Percentiles rank a stretch among this genome's conserved stretches.
Evolutionary conservation across 2,329 filamentous ascomycete species (phyloP).

Genomic region (Macrophomina tecta): DNA sequence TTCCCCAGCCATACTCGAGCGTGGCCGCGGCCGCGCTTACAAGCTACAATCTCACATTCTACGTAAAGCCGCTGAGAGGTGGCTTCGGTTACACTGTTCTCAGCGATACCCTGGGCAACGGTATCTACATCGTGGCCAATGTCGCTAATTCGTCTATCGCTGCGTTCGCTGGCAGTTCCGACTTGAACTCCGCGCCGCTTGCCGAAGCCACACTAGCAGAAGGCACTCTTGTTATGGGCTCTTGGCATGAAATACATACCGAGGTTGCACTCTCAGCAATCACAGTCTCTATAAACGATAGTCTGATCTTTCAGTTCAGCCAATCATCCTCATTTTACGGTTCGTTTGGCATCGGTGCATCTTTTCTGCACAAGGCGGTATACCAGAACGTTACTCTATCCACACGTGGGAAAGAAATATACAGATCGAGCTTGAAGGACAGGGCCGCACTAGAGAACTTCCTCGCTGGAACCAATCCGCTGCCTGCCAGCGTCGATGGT

Average conservation of each 20-base stretch:
- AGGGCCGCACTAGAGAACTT: constrained; percentile 41
- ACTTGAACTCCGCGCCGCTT: neutral
- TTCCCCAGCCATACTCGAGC: constrained; percentile 34
- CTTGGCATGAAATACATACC: neutral
- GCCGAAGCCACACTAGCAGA: neutral
- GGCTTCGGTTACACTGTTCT: constrained; percentile 42
- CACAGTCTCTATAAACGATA: constrained; percentile 29
- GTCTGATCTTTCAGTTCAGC: constrained; percentile 34
- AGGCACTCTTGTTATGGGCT: neutral
- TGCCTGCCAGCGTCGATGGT: constrained; percentile 43
- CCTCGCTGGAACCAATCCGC: constrained; percentile 44
- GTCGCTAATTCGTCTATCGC: constrained; percentile 31
- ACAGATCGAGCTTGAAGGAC: constrained; percentile 34
- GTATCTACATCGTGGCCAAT: constrained; percentile 28
- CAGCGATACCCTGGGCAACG: constrained; percentile 39
- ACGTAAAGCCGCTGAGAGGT: constrained; percentile 37
- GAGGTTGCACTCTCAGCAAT: neutral
- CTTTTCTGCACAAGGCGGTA: constrained; percentile 38
- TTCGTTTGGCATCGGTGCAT: constrained; percentile 43
- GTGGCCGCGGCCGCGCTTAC: constrained; percentile 32
- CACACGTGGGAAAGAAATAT: constrained; percentile 34
- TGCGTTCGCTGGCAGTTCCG: neutral
- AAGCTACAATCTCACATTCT: constrained; percentile 35
- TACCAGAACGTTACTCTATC: constrained; percentile 35
- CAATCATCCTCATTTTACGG: constrained; percentile 39